These are phyloP conservation scores for Ehretia macrophylla DNA, from an alignment of 257 asterid species.

Conservation along the genomic window DNA sequence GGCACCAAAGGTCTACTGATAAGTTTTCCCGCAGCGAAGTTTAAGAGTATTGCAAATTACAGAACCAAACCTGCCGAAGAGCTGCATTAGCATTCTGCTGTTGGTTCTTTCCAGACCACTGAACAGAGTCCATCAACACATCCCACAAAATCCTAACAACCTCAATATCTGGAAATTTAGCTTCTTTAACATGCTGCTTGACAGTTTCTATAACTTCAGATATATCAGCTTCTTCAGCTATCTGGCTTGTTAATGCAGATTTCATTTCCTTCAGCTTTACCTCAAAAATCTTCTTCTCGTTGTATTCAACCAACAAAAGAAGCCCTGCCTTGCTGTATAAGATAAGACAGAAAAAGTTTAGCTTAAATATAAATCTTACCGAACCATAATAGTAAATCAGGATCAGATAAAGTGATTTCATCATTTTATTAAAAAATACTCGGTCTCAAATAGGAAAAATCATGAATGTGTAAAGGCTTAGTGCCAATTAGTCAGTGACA, in stretches of 20 bases:
- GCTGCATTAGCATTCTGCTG: slow-evolving; percentile 92
- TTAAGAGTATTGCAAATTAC: no score
- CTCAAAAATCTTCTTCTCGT: slow-evolving; percentile 79
- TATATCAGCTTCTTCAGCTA: slow-evolving; percentile 76
- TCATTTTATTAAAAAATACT: no score
- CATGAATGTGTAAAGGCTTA: no score
- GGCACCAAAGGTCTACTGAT: no score
- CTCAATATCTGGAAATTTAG: slow-evolving; percentile 83
- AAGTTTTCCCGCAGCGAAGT: no score
- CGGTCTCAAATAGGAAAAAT: no score
- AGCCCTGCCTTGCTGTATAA: slow-evolving; percentile 74
- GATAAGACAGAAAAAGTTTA: not conserved
- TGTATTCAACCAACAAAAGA: slow-evolving; percentile 66
- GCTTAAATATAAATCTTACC: not conserved
- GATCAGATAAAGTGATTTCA: no score
- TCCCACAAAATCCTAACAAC: slow-evolving; percentile 90
- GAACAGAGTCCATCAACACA: slow-evolving; percentile 97
- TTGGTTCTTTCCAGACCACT: slow-evolving; percentile 97
- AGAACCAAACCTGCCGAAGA: slow-evolving; percentile 68
- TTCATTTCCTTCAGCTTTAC: slow-evolving; percentile 89
- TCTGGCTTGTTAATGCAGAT: slow-evolving; percentile 76
- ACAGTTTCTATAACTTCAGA: slow-evolving; percentile 91
- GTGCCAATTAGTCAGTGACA: no score
- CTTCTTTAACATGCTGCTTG: slow-evolving; percentile 87
- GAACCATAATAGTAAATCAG: no score